Percentiles rank a stretch among this genome's conserved stretches.
phyloP scores from a whole-genome alignment of 495 filamentous ascomycete species.

The Aspergillus biplanus region DNA sequence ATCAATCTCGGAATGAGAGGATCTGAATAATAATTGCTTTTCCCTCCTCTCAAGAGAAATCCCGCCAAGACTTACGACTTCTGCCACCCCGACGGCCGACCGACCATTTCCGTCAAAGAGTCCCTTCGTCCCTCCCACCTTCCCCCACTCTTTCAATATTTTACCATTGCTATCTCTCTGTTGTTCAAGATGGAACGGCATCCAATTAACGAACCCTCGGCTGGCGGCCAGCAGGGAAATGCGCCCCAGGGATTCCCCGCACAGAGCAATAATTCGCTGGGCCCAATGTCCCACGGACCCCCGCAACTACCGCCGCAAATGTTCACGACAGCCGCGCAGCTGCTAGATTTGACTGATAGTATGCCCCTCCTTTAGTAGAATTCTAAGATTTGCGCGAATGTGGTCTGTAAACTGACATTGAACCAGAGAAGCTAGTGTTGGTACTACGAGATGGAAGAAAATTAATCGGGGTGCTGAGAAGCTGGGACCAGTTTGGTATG shows the following conservation, averaged over 20 bases:
- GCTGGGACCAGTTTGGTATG: slow-evolving; percentile 98
- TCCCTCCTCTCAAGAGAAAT: background rate
- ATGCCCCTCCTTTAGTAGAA: slow-evolving; percentile 25
- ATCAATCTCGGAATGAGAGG: background rate
- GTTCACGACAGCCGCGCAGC: slow-evolving; percentile 96
- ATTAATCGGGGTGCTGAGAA: slow-evolving; percentile 86
- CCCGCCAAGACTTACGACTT: background rate
- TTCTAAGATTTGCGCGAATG: background rate
- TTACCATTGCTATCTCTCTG: slow-evolving; percentile 12
- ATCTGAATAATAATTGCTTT: background rate
- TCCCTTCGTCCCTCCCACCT: slow-evolving; percentile 10
- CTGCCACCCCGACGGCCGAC: background rate
- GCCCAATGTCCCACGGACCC: slow-evolving; percentile 39
- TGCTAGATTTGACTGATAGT: slow-evolving; percentile 97
- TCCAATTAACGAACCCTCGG: slow-evolving; percentile 43
- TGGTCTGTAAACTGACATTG: slow-evolving; percentile 6
- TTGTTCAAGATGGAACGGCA: slow-evolving; percentile 43
- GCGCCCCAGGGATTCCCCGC: slow-evolving; percentile 32
- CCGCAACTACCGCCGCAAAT: slow-evolving; percentile 72
- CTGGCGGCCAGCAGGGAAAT: slow-evolving; percentile 36
- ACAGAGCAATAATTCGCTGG: slow-evolving; percentile 29
- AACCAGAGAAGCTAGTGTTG: slow-evolving; percentile 85
- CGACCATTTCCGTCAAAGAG: background rate
- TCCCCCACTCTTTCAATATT: slow-evolving; percentile 15
- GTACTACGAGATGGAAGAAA: slow-evolving; percentile 91